These are phyloP conservation scores for Apiospora arundinis DNA, from an alignment of 2,329 filamentous ascomycete species.

Conservation along the genomic window DNA sequence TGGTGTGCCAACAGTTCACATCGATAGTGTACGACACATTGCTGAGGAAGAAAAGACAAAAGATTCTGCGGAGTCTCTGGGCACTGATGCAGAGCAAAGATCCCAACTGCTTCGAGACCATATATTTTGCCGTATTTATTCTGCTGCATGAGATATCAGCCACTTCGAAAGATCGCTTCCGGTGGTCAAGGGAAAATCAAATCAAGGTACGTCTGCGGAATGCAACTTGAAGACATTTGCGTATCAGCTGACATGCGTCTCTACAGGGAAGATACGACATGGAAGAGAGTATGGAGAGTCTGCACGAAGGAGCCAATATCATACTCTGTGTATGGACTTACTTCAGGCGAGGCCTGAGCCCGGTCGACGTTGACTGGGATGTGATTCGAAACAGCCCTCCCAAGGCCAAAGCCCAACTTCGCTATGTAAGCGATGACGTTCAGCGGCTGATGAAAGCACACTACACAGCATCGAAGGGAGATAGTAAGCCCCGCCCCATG, in stretches of 20 bases:
- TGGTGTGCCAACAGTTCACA: constrained; percentile 42
- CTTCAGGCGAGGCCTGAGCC: constrained; percentile 48
- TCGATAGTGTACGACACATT: constrained; percentile 34
- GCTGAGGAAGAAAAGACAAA: constrained; percentile 32
- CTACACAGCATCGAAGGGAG: not conserved
- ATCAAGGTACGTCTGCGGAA: not conserved
- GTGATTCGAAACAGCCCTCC: constrained; percentile 35
- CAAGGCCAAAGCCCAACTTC: not conserved
- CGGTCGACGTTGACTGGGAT: constrained; percentile 36
- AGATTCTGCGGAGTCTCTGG: constrained; percentile 37
- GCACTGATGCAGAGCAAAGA: constrained; percentile 37
- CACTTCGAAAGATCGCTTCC: constrained; percentile 48
- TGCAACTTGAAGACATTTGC: not conserved
- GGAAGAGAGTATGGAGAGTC: constrained; percentile 47
- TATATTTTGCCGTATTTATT: constrained; percentile 41
- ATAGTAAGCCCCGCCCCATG: not conserved
- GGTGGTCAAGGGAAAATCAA: constrained; percentile 49
- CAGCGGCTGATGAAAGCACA: not conserved
- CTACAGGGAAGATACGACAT: constrained; percentile 46
- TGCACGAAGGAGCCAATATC: constrained; percentile 54
- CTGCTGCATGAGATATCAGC: constrained; percentile 46
- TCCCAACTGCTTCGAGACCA: constrained; percentile 36
- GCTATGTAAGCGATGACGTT: not conserved
- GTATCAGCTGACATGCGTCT: constrained; percentile 19
- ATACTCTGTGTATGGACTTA: constrained; percentile 59